phyloP scores from a whole-genome alignment of 805 yeast species.

The Starmerella bombi region DNA sequence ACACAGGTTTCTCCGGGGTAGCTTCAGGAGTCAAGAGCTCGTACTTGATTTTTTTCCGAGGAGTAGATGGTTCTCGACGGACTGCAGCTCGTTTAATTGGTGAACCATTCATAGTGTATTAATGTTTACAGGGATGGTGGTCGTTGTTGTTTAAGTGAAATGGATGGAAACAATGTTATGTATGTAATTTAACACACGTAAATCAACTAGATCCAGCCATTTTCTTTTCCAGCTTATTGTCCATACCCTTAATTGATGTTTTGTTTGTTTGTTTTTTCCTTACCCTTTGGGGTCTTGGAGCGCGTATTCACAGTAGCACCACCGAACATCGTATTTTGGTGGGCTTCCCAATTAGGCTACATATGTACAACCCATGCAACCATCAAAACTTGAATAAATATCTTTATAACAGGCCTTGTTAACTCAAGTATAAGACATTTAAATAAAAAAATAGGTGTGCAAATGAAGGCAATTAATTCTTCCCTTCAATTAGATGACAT shows the following conservation, averaged over 20 bases:
- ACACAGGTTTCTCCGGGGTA: conserved; percentile 15
- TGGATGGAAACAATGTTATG: no score
- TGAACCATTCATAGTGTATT: conserved; percentile 11
- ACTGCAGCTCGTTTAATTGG: conserved; percentile 14
- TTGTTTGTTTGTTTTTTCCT: no score
- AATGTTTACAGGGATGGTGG: neutral
- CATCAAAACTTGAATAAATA: no score
- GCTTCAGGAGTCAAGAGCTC: conserved; percentile 21
- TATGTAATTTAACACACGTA: neutral
- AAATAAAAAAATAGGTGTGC: no score
- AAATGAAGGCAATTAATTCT: conserved; percentile 24
- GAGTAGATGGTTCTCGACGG: conserved; percentile 17
- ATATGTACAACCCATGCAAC: no score
- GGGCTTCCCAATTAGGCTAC: no score
- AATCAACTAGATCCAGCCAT: neutral
- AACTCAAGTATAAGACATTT: no score
- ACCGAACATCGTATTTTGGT: no score
- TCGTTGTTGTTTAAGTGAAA: no score
- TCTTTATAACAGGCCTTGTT: no score
- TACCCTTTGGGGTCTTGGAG: no score
- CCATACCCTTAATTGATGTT: conserved; percentile 7
- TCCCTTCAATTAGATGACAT: conserved; percentile 18
- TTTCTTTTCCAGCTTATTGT: neutral
- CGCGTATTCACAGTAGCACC: no score
- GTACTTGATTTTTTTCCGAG: conserved; percentile 10